Base-by-base conservation (phyloP, 768 basidiomycete genomes). In the Rhizopogon roseolus region DNA sequence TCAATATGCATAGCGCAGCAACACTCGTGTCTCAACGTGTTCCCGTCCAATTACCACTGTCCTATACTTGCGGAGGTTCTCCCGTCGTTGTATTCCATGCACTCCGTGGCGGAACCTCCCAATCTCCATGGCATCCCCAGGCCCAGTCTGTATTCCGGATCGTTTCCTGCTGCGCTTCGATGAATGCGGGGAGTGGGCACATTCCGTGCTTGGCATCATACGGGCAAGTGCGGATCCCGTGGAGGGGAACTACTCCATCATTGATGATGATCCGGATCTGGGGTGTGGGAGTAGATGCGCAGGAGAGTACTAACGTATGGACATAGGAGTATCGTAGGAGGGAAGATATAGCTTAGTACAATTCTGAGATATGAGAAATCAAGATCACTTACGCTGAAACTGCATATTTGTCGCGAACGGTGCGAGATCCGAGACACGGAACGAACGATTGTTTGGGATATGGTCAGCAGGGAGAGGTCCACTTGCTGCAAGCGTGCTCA, bases 391-490 rank as follows among this genome's bases (percentile, higher is more conserved):
- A 93, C 90, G 75, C 71, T 96, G 93, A 76, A 95, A 87, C 63
- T 92, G 90, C 19, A 95, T 66, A 62, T 95, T 95, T 27, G 93
- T 89, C 0, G 85, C 87, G 68, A 97, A 97, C 0, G 93, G 93
- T 17, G 89, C 85, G 38, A 93, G 75, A 57, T 93, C 81, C 5
- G 91, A 80, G 0, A 82, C 77, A 60, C 81, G 84, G 76, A 91
- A 96, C 0, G 86, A 76, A 13, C 81, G 77, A 45, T 86, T 71
- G 6, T 66, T 57, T 0, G 82, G 85, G 25, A 93, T 85, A 60
- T 90, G 87, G 52, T 85, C 83, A 8, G 79, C 76, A 0, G 90
- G 89, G 9, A 93, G 72, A 0, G 92, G 90, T 0, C 92, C 93
- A n/a, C 68, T 64, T 17, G 71, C 73, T 27, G 91, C 84, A 49